These are phyloP conservation scores for Entomortierella beljakovae DNA, from an alignment of 192 early-diverging fungal genomes.

Conservation along the genomic window DNA sequence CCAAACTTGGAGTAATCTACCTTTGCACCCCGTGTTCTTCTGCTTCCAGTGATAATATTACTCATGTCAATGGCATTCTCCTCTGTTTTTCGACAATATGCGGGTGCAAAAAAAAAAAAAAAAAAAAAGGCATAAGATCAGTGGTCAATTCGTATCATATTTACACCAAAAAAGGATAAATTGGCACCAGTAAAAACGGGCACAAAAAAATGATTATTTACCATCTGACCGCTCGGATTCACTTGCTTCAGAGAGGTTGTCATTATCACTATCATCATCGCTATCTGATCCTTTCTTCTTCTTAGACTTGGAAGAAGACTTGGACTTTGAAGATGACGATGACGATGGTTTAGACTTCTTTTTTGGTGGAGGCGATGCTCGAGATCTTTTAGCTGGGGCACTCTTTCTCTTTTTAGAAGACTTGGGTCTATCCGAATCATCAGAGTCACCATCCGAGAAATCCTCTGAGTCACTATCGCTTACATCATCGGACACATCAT, in stretches of 20 bases:
- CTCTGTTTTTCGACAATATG: constrained; percentile 7
- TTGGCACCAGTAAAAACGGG: neutral
- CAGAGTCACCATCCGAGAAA: constrained; percentile 51
- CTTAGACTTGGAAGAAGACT: constrained; percentile 28
- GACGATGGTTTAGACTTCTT: constrained; percentile 38
- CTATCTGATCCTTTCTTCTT: constrained; percentile 44
- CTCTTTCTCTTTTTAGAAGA: constrained; percentile 38
- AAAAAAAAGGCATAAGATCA: neutral
- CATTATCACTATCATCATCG: constrained; percentile 40
- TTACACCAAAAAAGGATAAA: neutral
- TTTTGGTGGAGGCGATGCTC: constrained; percentile 43
- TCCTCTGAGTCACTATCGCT: constrained; percentile 32
- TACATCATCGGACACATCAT: constrained; percentile 23
- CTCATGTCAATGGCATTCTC: constrained; percentile 64
- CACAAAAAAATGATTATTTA: neutral
- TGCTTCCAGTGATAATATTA: constrained; percentile 69
- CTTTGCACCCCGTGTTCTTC: constrained; percentile 75
- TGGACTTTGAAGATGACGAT: constrained; percentile 31
- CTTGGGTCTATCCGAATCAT: constrained; percentile 35
- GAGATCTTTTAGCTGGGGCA: constrained; percentile 25
- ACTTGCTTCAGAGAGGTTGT: constrained; percentile 38
- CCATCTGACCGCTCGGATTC: constrained; percentile 52
- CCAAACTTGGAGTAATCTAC: constrained; percentile 83
- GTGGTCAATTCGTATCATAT: neutral
- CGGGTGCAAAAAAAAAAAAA: neutral